A percentile compares a stretch with the other conserved stretches of the same genome.
These are phyloP conservation scores for Candida sanyaensis DNA, from an alignment of 1,139 yeast species.

Conservation along the genomic window DNA sequence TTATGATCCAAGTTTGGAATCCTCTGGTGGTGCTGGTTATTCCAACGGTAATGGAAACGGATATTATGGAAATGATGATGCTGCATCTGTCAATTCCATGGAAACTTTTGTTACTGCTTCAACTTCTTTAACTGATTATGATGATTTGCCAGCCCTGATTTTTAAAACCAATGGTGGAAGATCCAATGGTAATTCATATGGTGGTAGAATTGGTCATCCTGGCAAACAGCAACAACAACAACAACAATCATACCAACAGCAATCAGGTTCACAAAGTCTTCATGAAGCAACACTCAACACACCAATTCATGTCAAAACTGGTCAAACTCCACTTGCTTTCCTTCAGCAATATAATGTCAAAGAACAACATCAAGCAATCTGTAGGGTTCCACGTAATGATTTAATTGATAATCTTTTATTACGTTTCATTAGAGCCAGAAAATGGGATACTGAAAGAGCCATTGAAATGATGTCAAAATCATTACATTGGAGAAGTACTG, in stretches of 20 bases:
- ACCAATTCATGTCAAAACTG: slow-evolving; percentile 19
- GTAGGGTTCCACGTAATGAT: slow-evolving; percentile 29
- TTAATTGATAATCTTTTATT: slow-evolving; percentile 37
- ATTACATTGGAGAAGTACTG: slow-evolving; percentile 39
- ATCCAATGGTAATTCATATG: slow-evolving; percentile 12
- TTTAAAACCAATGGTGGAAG: slow-evolving; percentile 8
- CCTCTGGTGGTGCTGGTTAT: slow-evolving; percentile 6
- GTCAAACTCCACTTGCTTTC: slow-evolving; percentile 17
- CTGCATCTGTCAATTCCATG: slow-evolving; percentile 26
- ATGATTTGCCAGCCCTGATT: slow-evolving; percentile 16
- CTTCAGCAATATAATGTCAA: slow-evolving; percentile 26
- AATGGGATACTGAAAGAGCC: slow-evolving; percentile 35
- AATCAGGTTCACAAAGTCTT: slow-evolving; percentile 10
- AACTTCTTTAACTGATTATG: slow-evolving; percentile 30
- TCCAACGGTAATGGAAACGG: slow-evolving; percentile 11
- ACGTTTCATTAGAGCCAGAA: slow-evolving; percentile 46
- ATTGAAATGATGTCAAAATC: slow-evolving; percentile 38
- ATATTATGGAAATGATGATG: slow-evolving; percentile 18
- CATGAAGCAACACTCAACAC: slow-evolving; percentile 9
- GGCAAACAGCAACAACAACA: slow-evolving; percentile 8
- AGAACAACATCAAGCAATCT: slow-evolving; percentile 28
- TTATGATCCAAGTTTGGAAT: slow-evolving; percentile 15
- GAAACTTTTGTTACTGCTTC: slow-evolving; percentile 43
- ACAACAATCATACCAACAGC: slow-evolving; percentile 5
- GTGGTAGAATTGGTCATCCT: slow-evolving; percentile 15